These are phyloP conservation scores for Ustilago vetiveriae DNA, from an alignment of 1,284 basidiomycete genomes.

Conservation along the genomic window DNA sequence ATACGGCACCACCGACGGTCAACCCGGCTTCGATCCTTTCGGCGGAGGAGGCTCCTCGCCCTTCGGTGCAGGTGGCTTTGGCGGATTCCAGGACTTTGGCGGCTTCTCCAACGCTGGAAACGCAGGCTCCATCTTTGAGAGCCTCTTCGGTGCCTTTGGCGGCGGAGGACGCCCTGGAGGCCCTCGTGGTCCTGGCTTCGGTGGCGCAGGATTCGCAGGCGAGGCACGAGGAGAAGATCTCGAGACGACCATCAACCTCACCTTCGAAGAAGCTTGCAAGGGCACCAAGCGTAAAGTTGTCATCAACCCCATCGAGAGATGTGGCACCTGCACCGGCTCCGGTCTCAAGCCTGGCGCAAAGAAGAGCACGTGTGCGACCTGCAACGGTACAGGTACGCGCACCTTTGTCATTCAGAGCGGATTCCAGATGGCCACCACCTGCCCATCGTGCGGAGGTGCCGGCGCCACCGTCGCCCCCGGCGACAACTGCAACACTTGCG, in stretches of 20 bases:
- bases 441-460: conserved; percentile 82
- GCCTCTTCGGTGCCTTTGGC: conserved; percentile 77
- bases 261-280: conserved; percentile 92
- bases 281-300: conserved; percentile 82
- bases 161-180: conserved; percentile 54
- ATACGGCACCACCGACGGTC: conserved; percentile 91
- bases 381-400: conserved; percentile 85
- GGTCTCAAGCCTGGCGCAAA: conserved; percentile 89
- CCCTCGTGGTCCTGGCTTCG: conserved; percentile 57
- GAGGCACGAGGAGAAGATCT: conserved; percentile 83
- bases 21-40: conserved; percentile 85
- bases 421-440: conserved; percentile 97
- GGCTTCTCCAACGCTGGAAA: conserved; percentile 71
- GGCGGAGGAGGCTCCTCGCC: conserved; percentile 69
- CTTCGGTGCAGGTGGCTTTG: conserved; percentile 76
- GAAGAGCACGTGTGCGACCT: conserved; percentile 80
- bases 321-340: conserved; percentile 82
- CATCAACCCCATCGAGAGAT: conserved; percentile 84
- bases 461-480: conserved; percentile 83
- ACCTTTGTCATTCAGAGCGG: conserved; percentile 92
- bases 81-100: conserved; percentile 69
- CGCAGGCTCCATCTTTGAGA: conserved; percentile 76
- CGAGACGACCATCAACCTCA: conserved; percentile 79
- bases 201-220: conserved; percentile 68
- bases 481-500: conserved; percentile 82